These are phyloP conservation scores for Vitis cinerea DNA, from an alignment of 164 flowering plant genomes.

Conservation along the genomic window DNA sequence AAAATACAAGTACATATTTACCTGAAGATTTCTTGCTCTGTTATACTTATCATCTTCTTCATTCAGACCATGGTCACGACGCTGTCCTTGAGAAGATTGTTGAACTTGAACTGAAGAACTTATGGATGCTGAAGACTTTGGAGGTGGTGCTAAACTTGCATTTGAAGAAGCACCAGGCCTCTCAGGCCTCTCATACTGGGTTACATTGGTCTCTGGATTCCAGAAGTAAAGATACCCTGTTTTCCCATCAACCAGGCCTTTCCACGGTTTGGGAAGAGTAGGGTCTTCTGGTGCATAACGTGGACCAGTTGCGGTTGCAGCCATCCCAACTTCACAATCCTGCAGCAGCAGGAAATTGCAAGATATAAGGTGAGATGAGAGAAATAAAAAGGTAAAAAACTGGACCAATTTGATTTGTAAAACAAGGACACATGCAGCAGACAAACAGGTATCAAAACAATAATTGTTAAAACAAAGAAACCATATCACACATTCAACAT, in stretches of 20 bases:
- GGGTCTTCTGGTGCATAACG: conserved; percentile 74
- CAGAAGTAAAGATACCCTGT: conserved; percentile 72
- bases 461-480: no score
- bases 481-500: no score
- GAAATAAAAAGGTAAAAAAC: background rate
- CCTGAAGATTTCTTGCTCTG: conserved; percentile 45
- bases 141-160: conserved; percentile 19
- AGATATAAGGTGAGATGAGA: no score
- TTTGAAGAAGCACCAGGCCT: conserved; percentile 11
- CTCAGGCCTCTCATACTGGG: conserved; percentile 94
- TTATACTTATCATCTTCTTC: conserved; percentile 36
- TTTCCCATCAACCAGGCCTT: conserved; percentile 63
- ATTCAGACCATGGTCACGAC: conserved; percentile 20
- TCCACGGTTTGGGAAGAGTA: conserved; percentile 80
- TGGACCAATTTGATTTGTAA: background rate
- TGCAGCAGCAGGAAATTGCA: background rate
- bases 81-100: conserved; percentile 39
- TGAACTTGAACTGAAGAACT: conserved; percentile 58
- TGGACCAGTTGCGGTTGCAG: conserved; percentile 43
- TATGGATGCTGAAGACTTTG: conserved; percentile 29
- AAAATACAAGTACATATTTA: conserved; percentile 12
- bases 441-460: background rate
- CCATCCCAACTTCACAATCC: conserved; percentile 25
- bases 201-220: conserved; percentile 84
- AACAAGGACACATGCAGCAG: background rate